phyloP scores from a whole-genome alignment of 2,329 filamentous ascomycete genomes.

The Aureobasidium sp. region DNA sequence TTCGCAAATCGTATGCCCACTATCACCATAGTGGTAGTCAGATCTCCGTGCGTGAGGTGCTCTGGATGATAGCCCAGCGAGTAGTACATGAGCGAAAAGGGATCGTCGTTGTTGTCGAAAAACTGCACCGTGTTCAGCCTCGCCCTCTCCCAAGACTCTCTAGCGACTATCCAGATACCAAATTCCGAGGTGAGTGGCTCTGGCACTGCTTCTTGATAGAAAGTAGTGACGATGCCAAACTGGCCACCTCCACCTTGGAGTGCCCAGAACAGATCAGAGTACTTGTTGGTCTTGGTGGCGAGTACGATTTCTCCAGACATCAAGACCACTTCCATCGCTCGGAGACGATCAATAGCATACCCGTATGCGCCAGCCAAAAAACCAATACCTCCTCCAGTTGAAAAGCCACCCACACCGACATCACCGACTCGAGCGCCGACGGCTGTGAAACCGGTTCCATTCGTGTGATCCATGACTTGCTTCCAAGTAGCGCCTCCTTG shows the following conservation, averaged over 20 bases:
- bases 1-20: slow-evolving; percentile 13
- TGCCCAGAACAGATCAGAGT: slow-evolving; percentile 44
- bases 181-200: slow-evolving; percentile 14
- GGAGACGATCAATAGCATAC: slow-evolving; percentile 16
- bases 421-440: slow-evolving; percentile 16
- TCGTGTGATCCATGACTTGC: slow-evolving; percentile 13
- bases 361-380: slow-evolving; percentile 16
- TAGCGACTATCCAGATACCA: slow-evolving; percentile 15
- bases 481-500: slow-evolving; percentile 17
- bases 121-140: slow-evolving; percentile 14
- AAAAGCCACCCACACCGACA: slow-evolving; percentile 18
- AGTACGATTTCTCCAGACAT: slow-evolving; percentile 43
- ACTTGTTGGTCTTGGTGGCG: slow-evolving; percentile 35
- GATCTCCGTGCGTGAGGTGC: not conserved
- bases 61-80: slow-evolving; percentile 15
- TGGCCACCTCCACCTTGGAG: slow-evolving; percentile 50
- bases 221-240: slow-evolving; percentile 29
- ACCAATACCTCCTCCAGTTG: slow-evolving; percentile 16
- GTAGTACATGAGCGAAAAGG: slow-evolving; percentile 17
- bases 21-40: slow-evolving; percentile 10
- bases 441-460: slow-evolving; percentile 12
- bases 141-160: slow-evolving; percentile 12
- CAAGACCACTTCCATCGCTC: slow-evolving; percentile 38
- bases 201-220: slow-evolving; percentile 18
- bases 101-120: slow-evolving; percentile 16